Evolutionary conservation across 306 rosid genomes (phyloP), one percentile per base, ranked within the genome.

Genomic region (Vigna unguiculata): DNA sequence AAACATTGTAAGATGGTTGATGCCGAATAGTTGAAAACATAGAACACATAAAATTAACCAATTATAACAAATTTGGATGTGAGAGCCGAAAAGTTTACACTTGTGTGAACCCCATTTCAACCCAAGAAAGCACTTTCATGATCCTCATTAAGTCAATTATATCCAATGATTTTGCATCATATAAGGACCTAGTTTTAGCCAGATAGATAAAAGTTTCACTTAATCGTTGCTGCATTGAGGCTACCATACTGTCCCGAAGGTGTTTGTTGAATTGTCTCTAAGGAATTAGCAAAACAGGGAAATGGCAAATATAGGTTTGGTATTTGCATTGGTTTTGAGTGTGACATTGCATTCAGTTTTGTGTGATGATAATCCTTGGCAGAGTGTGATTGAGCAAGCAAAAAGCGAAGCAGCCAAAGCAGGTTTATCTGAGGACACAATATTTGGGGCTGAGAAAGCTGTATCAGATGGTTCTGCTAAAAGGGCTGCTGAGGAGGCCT

Each of bases 271-370:
- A 34, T 64, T 51, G 12, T 7, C 14, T 63, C 5, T 17, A 6
- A 40, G 73, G 15, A 59, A 40, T 2, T 9, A 28, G 2, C 65
- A 59, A 25, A 2, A 28, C 32, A 28, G 32, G 12, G 20, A 15
- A 66, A 84, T 80, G 87, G 53, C 75, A 20, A 77, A 61, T 67
- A 7, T 25, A 5, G 45, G 9, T 22, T 53, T 84, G 58, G 77
- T 34, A 3, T 48, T 72, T 63, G 24, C 57, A 41, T 59, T 61
- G 46, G 22, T 84, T 66, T 2, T 65, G 54, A 77, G 1, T 7
- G 28, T 82, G 40, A 20, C 69, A 52, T 46, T 63, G 9, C 8
- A 51, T 71, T 52, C 46, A 25, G 74, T 74, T 36, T 20, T 78
- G 69, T 72, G 78, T 45, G 2, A 77, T 1, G 80, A 69, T 0